Evolutionary conservation across 2,329 filamentous ascomycete species (phyloP).

Genomic region (Aspergillus fijiensis): DNA sequence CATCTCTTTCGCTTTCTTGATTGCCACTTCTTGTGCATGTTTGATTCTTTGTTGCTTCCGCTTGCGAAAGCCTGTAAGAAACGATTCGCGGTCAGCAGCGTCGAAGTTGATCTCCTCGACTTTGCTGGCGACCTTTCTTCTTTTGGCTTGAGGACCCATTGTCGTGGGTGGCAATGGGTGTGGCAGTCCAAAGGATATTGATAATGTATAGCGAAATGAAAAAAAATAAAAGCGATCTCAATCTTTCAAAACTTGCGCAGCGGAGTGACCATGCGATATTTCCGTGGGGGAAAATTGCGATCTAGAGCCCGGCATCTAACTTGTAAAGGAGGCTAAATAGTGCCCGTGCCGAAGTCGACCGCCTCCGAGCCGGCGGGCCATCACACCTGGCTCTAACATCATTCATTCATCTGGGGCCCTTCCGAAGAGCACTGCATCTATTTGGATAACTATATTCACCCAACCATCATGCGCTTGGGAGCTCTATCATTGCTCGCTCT

Average conservation of each 20-base stretch:
- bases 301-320: slow-evolving; percentile 6
- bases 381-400: slow-evolving; percentile 30
- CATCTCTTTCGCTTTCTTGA: slow-evolving; percentile 74
- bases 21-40: slow-evolving; percentile 77
- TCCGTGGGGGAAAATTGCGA: slow-evolving; percentile 6
- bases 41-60: slow-evolving; percentile 84
- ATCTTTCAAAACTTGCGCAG: background rate
- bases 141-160: slow-evolving; percentile 63
- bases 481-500: slow-evolving; percentile 50
- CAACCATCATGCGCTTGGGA: slow-evolving; percentile 43
- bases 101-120: slow-evolving; percentile 88
- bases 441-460: slow-evolving; percentile 13
- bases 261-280: background rate
- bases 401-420: slow-evolving; percentile 20
- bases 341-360: slow-evolving; percentile 29
- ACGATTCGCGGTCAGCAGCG: slow-evolving; percentile 74
- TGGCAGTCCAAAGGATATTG: background rate
- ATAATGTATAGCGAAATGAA: background rate
- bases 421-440: slow-evolving; percentile 16
- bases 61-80: slow-evolving; percentile 94
- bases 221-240: background rate
- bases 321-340: slow-evolving; percentile 25
- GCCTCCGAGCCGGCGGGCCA: slow-evolving; percentile 32
- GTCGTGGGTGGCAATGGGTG: background rate
- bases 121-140: slow-evolving; percentile 59